Evolutionary conservation across 2,329 filamentous ascomycete species (phyloP).

Genomic region (Alternaria rosae): DNA sequence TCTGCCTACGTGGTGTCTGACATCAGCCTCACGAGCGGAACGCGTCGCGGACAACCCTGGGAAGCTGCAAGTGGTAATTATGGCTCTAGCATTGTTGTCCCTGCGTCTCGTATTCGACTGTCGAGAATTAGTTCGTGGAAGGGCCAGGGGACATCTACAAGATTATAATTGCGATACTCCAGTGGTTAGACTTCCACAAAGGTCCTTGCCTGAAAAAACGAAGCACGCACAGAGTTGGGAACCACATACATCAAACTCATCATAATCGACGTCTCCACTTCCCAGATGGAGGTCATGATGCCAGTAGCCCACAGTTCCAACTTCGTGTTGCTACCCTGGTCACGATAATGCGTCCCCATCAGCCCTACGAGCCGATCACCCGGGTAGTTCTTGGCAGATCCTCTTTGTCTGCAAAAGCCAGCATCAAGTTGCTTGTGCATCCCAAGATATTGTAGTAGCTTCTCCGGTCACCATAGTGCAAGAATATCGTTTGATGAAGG

Average conservation of each 20-base stretch:
- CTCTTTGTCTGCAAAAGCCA: not conserved
- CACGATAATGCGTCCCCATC: not conserved
- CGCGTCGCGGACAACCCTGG: not conserved
- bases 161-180: not conserved
- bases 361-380: conserved; percentile 6
- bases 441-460: not conserved
- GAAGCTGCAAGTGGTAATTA: not conserved
- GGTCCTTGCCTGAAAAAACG: not conserved
- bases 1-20: not conserved
- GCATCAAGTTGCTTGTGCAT: not conserved
- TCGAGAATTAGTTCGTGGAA: not conserved
- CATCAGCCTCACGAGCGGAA: conserved; percentile 1
- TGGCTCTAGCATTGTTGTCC: not conserved
- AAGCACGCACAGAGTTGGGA: not conserved
- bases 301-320: not conserved
- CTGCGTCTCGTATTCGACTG: not conserved
- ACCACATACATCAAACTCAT: not conserved
- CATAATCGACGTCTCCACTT: not conserved
- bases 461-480: not conserved
- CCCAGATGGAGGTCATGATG: not conserved
- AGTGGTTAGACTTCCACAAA: not conserved
- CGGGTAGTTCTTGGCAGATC: not conserved
- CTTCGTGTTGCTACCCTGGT: not conserved
- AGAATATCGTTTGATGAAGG: not conserved
- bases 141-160: not conserved